Base-by-base conservation (phyloP, 2,329 filamentous ascomycete genomes). In the Arthroderma sp. region DNA sequence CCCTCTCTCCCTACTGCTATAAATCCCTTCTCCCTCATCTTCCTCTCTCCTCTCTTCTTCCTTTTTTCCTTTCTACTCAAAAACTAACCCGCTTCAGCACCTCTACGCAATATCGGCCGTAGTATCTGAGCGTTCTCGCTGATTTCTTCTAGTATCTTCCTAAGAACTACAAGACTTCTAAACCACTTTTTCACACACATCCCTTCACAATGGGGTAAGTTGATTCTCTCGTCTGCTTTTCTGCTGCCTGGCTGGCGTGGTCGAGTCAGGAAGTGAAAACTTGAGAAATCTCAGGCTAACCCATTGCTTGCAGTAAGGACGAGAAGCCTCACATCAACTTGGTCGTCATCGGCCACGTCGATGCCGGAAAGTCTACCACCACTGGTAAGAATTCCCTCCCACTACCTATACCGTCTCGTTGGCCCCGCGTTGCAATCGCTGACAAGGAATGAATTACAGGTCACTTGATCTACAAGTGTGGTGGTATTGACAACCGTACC, bases 401-500 rank as follows among this genome's bases (percentile, higher is more conserved):
- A 10, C 9, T 9, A 27, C 8, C 9, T 39, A n/a, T n/a, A 9
- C 2, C 22, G 9, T 1, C 10, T n/a, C 8, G 10, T 22, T 22
- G 15, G 3, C 15, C 15, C 15, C 15, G 15, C 15, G 15, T 22
- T 22, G 15, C 15, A 22, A 22, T 22, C 15, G 15, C 15, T 22
- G 15, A 22, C 15, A 22, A 22, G 15, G 15, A 22, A 22, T 22
- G 15, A n/a, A 29, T 50, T 60, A 70, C 69, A 83, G 80, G 81
- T 72, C 81, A 89, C 78, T 82, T 98, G 81, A 96, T 98, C 85
- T 96, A 96, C 87, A 89, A 98, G 84, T 96, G 91, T 80, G 91
- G 91, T 83, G 91, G 91, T 86, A 98, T 96, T 69, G 91, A 98
- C 85, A 87, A 89, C 81, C 89, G 91, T 87, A 96, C 89, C 73